A percentile compares a stretch with the other conserved stretches of the same genome.
Evolutionary conservation across 2,329 filamentous ascomycete species (phyloP).

Genomic region (Achaetomium macrosporum): DNA sequence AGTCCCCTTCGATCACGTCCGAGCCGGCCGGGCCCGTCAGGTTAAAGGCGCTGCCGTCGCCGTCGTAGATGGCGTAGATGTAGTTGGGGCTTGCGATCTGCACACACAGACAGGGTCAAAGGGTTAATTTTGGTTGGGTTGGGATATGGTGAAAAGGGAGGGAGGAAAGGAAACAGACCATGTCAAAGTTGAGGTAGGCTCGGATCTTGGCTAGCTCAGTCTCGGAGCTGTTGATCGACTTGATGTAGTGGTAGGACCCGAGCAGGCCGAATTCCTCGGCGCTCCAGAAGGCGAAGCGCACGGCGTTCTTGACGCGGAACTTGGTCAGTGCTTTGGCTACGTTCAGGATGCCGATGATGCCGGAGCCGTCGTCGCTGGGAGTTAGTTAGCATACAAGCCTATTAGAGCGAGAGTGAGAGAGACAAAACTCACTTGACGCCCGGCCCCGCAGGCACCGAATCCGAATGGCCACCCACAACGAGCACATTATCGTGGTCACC

Average conservation of each 20-base stretch:
- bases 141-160: neutral
- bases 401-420: too few species aligned
- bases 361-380: slow-evolving; percentile 22
- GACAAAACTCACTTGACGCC: slow-evolving; percentile 21
- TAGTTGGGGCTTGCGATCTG: slow-evolving; percentile 44
- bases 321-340: slow-evolving; percentile 23
- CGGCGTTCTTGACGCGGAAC: slow-evolving; percentile 38
- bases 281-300: slow-evolving; percentile 59
- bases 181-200: slow-evolving; percentile 53
- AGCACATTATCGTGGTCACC: slow-evolving; percentile 25
- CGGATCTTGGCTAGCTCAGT: slow-evolving; percentile 45
- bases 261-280: slow-evolving; percentile 52
- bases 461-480: slow-evolving; percentile 21
- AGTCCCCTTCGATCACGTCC: slow-evolving; percentile 52
- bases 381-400: neutral
- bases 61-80: slow-evolving; percentile 51
- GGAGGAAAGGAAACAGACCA: slow-evolving; percentile 27
- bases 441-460: slow-evolving; percentile 23
- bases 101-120: too few species aligned
- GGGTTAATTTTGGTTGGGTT: neutral
- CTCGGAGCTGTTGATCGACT: slow-evolving; percentile 33
- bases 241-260: slow-evolving; percentile 49
- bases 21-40: slow-evolving; percentile 45
- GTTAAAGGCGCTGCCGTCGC: slow-evolving; percentile 57
- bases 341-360: slow-evolving; percentile 23